These are phyloP conservation scores for Myriosclerotinia curreyana DNA, from an alignment of 2,329 filamentous ascomycete genomes.

Conservation along the genomic window DNA sequence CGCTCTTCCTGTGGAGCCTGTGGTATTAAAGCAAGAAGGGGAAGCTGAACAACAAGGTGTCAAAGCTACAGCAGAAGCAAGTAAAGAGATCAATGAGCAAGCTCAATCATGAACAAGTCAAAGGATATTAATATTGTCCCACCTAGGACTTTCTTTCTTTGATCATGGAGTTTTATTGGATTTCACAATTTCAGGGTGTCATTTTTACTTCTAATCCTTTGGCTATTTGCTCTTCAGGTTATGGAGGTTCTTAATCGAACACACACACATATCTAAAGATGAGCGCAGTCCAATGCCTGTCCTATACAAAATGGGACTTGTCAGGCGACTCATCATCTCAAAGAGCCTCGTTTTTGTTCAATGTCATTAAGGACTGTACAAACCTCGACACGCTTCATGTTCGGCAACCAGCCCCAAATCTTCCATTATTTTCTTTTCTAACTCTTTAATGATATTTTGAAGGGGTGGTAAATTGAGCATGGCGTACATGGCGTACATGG, in stretches of 20 bases:
- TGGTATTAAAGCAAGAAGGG: conserved; percentile 38
- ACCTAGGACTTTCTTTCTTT: neutral
- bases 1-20: conserved; percentile 37
- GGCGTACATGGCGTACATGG: conserved; percentile 27
- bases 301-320: neutral
- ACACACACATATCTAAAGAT: neutral
- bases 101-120: conserved; percentile 14
- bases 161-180: conserved; percentile 15
- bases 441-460: neutral
- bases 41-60: conserved; percentile 33
- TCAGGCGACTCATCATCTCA: neutral
- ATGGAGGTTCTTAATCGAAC: neutral
- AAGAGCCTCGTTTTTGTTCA: neutral
- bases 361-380: neutral
- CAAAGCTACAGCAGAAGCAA: conserved; percentile 34
- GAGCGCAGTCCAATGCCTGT: neutral
- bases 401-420: neutral
- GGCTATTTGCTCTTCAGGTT: neutral
- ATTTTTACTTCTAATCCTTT: neutral
- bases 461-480: conserved; percentile 25
- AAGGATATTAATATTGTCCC: neutral
- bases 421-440: conserved; percentile 7
- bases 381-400: neutral
- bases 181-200: neutral
- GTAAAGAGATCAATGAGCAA: conserved; percentile 23